Base-by-base conservation (phyloP, 2,329 filamentous ascomycete genomes). In the Atkinsonella texensis region DNA sequence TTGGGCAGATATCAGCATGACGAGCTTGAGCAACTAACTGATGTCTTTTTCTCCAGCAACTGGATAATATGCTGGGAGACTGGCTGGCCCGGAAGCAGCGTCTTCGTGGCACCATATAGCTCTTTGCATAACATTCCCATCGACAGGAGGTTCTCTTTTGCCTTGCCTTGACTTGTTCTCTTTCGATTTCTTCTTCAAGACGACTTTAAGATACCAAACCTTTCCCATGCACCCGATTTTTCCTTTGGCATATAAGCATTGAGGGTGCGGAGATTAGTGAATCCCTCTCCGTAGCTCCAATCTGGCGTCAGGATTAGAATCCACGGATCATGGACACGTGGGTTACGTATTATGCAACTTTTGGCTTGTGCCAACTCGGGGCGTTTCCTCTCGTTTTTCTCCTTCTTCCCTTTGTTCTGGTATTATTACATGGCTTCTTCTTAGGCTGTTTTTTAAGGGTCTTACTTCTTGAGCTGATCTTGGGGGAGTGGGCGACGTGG, bases 41-140 rank as follows among this genome's bases (percentile, higher is more conserved):
- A 2, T 41, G 15, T 41, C 1, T 12, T n/a, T 17, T 33, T 23
- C 15, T 28, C 1, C 31, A 84, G 70, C 85, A 91, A 75, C 77
- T 97, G 58, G 91, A 98, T 69, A 81, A 86, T 18, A 83, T 95
- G 79, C 77, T 95, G 44, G 85, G 84, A 58, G 83, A 87, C 61
- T 90, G 88, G 84, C 74, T 95, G 61, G 76, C 86, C 65, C 72
- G 84, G 64, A 76, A 89, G 73, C 74, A 83, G 74, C 71, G 84
- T 71, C 60, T 77, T 63, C 66, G 80, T 69, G 73, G 75, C 47
- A 66, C 69, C 17, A 63, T 75, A 50, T 79, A 64, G 49, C 28
- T 41, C 32, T 40, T 43, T 15, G 40, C 31, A 32, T 33, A 46
- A 31, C 17, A 35, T 5, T 17, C 17, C 9, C 4, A 8, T 32